phyloP scores from a whole-genome alignment of 1,284 basidiomycete genomes.

The Pholiota adiposa region DNA sequence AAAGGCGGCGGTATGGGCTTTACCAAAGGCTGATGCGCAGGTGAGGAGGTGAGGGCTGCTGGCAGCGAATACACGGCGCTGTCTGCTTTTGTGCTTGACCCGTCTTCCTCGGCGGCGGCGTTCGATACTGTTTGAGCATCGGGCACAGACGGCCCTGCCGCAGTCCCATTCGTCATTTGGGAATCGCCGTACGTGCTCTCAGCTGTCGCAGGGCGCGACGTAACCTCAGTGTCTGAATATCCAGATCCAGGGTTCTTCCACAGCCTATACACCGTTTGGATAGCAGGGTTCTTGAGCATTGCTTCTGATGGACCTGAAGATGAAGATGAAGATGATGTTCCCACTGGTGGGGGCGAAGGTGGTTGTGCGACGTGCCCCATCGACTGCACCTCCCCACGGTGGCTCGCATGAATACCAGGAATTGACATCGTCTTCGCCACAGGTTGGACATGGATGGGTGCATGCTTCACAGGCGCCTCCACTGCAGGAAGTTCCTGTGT shows the following conservation, averaged over 20 bases:
- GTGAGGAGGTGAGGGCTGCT: neutral
- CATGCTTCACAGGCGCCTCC: slow-evolving; percentile 24
- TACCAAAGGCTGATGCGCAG: slow-evolving; percentile 18
- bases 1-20: slow-evolving; percentile 56
- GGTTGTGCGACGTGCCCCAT: slow-evolving; percentile 70
- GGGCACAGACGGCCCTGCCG: neutral
- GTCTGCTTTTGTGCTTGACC: neutral
- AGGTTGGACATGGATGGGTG: slow-evolving; percentile 71
- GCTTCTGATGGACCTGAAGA: slow-evolving; percentile 35
- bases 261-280: slow-evolving; percentile 70
- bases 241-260: slow-evolving; percentile 56
- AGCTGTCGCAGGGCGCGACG: neutral
- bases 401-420: slow-evolving; percentile 78
- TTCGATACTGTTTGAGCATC: neutral
- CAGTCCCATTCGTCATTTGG: neutral
- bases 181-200: neutral
- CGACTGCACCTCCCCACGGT: slow-evolving; percentile 79
- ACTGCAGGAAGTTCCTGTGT: slow-evolving; percentile 19
- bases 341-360: slow-evolving; percentile 33
- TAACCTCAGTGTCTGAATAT: neutral
- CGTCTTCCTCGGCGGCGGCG: neutral
- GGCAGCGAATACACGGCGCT: neutral
- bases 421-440: slow-evolving; percentile 78
- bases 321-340: neutral
- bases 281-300: slow-evolving; percentile 53